phyloP scores from a whole-genome alignment of 345 rosid species.

The Trapa incisa region DNA sequence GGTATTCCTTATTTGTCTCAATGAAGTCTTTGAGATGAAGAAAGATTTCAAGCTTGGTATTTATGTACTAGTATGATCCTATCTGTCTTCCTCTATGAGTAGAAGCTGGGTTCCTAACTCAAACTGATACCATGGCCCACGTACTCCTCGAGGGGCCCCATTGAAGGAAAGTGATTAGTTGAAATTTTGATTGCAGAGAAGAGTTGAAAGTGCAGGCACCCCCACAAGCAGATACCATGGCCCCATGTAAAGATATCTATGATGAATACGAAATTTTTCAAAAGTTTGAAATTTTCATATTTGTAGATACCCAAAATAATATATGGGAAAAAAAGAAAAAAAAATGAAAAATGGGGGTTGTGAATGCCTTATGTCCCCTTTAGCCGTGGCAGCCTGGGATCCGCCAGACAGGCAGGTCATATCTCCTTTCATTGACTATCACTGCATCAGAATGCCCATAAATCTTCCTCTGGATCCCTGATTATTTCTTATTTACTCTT shows the following conservation, averaged over 20 bases:
- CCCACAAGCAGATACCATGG: too few relatives aligned
- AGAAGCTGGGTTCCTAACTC: too few relatives aligned
- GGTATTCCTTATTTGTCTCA: neutral
- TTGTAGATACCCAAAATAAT: neutral
- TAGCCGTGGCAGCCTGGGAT: conserved; percentile 1
- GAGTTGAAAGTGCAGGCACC: too few relatives aligned
- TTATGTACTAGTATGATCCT: too few relatives aligned
- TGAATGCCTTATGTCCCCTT: neutral
- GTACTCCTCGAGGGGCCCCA: too few relatives aligned
- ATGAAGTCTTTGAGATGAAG: neutral
- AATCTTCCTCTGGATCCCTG: neutral
- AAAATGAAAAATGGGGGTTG: neutral
- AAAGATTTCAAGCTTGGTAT: neutral
- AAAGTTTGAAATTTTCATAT: neutral
- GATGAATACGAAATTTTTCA: neutral
- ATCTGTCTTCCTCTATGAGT: too few relatives aligned
- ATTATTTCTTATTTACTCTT: neutral
- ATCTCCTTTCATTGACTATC: neutral
- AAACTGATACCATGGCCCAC: too few relatives aligned
- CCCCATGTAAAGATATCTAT: too few relatives aligned
- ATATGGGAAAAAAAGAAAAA: neutral
- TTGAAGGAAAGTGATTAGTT: too few relatives aligned
- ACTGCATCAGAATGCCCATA: neutral
- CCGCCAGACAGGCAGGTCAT: neutral
- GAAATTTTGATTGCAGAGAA: neutral